Evolutionary conservation across 2,329 filamentous ascomycete species (phyloP).

Genomic region (Juglanconis oblonga): DNA sequence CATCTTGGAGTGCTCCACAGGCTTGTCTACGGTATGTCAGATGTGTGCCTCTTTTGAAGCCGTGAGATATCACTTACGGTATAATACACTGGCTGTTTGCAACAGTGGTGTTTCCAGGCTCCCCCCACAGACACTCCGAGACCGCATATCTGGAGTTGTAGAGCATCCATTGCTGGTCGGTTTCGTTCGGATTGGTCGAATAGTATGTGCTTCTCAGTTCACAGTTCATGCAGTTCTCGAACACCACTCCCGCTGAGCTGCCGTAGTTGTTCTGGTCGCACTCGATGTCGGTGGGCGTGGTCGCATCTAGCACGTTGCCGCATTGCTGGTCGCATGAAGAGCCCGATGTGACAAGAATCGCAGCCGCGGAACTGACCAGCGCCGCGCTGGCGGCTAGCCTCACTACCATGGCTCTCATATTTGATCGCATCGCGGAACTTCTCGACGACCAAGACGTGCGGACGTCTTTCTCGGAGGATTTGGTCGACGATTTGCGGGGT

Average conservation of each 20-base stretch:
- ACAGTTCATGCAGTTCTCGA: constrained; percentile 50
- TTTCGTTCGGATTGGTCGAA: constrained; percentile 34
- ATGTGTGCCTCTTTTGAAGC: background rate
- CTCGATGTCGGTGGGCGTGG: constrained; percentile 44
- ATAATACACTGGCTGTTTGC: constrained; percentile 49
- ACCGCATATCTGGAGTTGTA: constrained; percentile 58
- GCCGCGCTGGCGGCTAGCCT: constrained; percentile 15
- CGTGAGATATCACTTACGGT: constrained; percentile 35
- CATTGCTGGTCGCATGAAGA: constrained; percentile 51
- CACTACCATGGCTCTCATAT: constrained; percentile 16
- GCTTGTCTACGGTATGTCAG: constrained; percentile 42
- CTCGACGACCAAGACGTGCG: background rate
- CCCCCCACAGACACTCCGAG: constrained; percentile 54
- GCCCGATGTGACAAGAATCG: constrained; percentile 41
- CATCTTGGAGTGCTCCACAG: constrained; percentile 46
- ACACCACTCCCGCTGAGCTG: constrained; percentile 44
- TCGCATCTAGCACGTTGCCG: constrained; percentile 50
- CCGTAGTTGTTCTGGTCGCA: constrained; percentile 42
- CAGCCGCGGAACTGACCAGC: constrained; percentile 22
- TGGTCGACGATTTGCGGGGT: constrained; percentile 10
- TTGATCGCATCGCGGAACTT: background rate
- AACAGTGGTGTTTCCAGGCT: constrained; percentile 39
- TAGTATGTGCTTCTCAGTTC: constrained; percentile 47
- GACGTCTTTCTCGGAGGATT: background rate
- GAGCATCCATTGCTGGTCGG: constrained; percentile 52